Base-by-base conservation (phyloP, 2,329 filamentous ascomycete species). In the Geoglossum cookeanum region DNA sequence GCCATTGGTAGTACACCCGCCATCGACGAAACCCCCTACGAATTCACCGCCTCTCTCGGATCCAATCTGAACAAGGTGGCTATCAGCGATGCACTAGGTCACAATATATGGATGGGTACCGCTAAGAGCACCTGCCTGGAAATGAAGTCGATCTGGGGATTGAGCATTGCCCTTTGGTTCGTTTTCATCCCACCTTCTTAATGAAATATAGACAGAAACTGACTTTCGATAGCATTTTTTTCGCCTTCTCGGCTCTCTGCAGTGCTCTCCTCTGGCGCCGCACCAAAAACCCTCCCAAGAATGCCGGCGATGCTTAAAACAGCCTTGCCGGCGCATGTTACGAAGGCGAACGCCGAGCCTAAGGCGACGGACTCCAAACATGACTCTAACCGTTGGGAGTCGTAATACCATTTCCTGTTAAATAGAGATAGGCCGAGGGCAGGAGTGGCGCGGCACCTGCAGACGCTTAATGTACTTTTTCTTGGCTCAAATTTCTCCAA, bases 61-160 rank as follows among this genome's bases (percentile, higher is more conserved):
- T 71, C 71, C 59, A 78, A 77, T 60, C 66, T 80, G 39, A 72
- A 74, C 58, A 72, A 72, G 53, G 68, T 73, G 55, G 68, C 73
- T 55, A 74, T 73, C n/a, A 22, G 17, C 17, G 9, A 35, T 35
- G 72, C 72, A 5, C 73, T 67, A 45, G 65, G 73, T 22, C 72
- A 80, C 59, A 64, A 65, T 13, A 69, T 72, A 58, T 83, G 78
- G 77, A 78, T 79, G 49, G 78, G 78, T n/a, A 74, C 76, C 7
- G 80, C 74, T 11, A 77, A 75, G 66, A 65, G 77, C 17, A 85
- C 85, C 57, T 96, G 90, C 72, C 81, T 83, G 65, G 82, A 92
- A 73, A 81, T 89, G 68, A 94, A 94, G 76, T 80, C 85, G 15
- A 79, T 92, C 62, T 95, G 89, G 90, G 89, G 88, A 0, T 70